Evolutionary conservation across 106 monocot genomes (phyloP).

Genomic region (Dendrobium chrysotoxum): DNA sequence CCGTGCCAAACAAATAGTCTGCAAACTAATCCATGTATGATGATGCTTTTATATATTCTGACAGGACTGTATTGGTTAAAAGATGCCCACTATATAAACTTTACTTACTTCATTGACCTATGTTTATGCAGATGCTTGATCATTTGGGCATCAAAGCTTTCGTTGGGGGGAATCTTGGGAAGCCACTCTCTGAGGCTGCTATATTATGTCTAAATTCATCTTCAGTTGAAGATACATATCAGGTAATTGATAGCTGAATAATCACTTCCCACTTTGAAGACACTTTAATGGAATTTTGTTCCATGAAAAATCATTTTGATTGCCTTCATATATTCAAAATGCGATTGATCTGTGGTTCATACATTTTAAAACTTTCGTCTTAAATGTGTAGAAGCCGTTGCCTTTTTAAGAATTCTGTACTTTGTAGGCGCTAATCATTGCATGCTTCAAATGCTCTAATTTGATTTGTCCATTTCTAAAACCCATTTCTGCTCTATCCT

Average conservation of each 20-base stretch:
- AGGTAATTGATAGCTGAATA: conserved; percentile 13
- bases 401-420: background rate
- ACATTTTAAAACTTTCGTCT: background rate
- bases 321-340: background rate
- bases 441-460: background rate
- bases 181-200: conserved; percentile 46
- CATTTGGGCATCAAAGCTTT: conserved; percentile 35
- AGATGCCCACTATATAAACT: background rate
- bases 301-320: background rate
- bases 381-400: background rate
- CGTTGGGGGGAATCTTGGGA: conserved; percentile 52
- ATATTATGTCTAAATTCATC: conserved; percentile 16
- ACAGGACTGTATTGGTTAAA: background rate
- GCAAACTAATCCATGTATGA: background rate
- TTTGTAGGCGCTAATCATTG: background rate
- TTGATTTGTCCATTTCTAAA: background rate
- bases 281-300: background rate
- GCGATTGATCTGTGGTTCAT: background rate
- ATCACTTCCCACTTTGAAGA: background rate
- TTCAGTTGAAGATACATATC: conserved; percentile 13
- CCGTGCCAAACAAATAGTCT: background rate
- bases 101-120: background rate
- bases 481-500: background rate
- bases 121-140: conserved; percentile 34
- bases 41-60: background rate